phyloP scores from a whole-genome alignment of 2,329 filamentous ascomycete genomes.

The Colletotrichum cuscutae region DNA sequence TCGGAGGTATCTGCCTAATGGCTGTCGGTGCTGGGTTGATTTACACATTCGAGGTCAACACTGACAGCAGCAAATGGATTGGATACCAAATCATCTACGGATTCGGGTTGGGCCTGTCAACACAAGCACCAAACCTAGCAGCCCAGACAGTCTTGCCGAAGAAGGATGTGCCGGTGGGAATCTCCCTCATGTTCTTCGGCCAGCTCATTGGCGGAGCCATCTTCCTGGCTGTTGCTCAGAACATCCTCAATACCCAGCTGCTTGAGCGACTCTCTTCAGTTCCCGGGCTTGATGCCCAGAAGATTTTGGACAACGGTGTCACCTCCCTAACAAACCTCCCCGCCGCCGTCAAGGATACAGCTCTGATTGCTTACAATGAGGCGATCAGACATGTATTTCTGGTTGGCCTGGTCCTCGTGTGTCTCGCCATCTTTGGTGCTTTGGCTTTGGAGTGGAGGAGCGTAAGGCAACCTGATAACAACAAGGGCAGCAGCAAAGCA shows the following conservation, averaged over 20 bases:
- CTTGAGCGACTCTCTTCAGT: constrained; percentile 48
- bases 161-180: constrained; percentile 57
- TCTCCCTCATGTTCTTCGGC: constrained; percentile 55
- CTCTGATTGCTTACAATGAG: constrained; percentile 62
- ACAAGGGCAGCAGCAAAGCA: background rate
- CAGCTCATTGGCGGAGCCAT: constrained; percentile 56
- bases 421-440: constrained; percentile 59
- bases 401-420: constrained; percentile 60
- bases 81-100: constrained; percentile 41
- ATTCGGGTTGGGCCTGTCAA: constrained; percentile 43
- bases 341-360: background rate
- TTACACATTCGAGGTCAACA: constrained; percentile 45
- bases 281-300: constrained; percentile 44
- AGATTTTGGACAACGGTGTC: constrained; percentile 48
- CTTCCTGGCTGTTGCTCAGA: constrained; percentile 62
- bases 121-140: constrained; percentile 56
- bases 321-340: constrained; percentile 38
- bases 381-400: constrained; percentile 65
- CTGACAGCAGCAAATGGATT: constrained; percentile 41
- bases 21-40: constrained; percentile 46
- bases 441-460: constrained; percentile 65
- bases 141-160: constrained; percentile 54
- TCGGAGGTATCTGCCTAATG: constrained; percentile 51
- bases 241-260: constrained; percentile 60
- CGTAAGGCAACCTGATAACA: constrained; percentile 32